Conservation (phyloP, 371 early-diverging fungal species). For the Lichtheimia corymbifera region DNA sequence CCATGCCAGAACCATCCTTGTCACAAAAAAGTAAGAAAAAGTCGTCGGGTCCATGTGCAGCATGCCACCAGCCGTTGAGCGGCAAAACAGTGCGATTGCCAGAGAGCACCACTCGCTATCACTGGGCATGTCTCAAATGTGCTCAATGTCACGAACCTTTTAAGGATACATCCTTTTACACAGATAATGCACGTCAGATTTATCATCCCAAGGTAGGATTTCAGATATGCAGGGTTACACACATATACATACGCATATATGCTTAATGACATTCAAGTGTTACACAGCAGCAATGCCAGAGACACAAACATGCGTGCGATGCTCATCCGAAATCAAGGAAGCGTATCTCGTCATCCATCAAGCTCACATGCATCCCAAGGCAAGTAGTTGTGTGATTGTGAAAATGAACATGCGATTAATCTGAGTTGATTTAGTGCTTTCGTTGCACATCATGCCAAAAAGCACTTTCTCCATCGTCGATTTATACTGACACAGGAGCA, state of each 20-base stretch:
- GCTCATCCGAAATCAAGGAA: conserved; percentile 24
- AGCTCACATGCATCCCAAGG: conserved; percentile 27
- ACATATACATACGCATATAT: background rate
- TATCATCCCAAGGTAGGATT: conserved; percentile 39
- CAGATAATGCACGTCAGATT: conserved; percentile 22
- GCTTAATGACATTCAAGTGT: background rate
- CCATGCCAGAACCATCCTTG: background rate
- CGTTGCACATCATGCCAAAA: conserved; percentile 37
- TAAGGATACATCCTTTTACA: conserved; percentile 31
- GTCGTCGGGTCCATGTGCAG: conserved; percentile 18
- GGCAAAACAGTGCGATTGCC: conserved; percentile 38
- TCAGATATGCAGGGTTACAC: background rate
- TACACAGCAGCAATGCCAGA: conserved; percentile 1
- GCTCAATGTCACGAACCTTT: conserved; percentile 29
- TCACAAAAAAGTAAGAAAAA: conserved; percentile 4
- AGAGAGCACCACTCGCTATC: conserved; percentile 29
- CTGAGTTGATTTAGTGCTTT: conserved; percentile 28
- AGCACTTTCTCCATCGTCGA: conserved; percentile 29
- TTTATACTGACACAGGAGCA: conserved; percentile 29
- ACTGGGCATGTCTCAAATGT: conserved; percentile 42
- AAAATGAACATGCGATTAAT: conserved; percentile 3
- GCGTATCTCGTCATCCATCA: conserved; percentile 25
- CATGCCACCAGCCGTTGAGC: conserved; percentile 28
- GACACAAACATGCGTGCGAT: conserved; percentile 16
- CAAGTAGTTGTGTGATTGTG: conserved; percentile 11